Conservation (phyloP, 768 basidiomycete species). For the Amanita brunnescens region DNA sequence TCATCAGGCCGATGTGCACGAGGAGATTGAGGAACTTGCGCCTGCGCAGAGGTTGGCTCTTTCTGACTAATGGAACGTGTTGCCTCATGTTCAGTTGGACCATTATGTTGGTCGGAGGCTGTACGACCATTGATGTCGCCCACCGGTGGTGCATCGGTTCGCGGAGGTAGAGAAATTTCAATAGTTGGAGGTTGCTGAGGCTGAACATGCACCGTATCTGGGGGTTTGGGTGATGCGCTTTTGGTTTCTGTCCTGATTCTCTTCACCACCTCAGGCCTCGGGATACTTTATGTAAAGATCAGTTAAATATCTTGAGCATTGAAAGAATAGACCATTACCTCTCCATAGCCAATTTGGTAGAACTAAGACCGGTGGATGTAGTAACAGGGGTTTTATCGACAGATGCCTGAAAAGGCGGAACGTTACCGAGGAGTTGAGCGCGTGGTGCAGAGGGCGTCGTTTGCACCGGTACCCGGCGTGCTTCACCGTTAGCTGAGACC, state of each 20-base stretch:
- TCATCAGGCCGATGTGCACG: conserved; percentile 34
- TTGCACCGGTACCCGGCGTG: conserved; percentile 26
- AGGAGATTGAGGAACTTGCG: conserved; percentile 21
- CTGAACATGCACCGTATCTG: neutral
- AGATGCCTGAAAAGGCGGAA: conserved; percentile 16
- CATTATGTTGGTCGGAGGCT: neutral
- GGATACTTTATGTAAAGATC: conserved; percentile 38
- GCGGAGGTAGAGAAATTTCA: neutral
- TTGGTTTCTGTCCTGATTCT: conserved; percentile 38
- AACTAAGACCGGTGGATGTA: conserved; percentile 16
- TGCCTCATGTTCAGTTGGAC: neutral
- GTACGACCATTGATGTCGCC: neutral
- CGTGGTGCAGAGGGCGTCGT: conserved; percentile 51
- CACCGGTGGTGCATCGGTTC: neutral
- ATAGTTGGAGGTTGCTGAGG: neutral
- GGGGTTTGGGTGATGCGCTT: conserved; percentile 12
- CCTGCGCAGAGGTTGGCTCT: conserved; percentile 9
- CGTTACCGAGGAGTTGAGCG: conserved; percentile 34
- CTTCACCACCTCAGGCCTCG: conserved; percentile 74
- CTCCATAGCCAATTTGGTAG: conserved; percentile 58
- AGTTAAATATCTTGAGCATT: neutral
- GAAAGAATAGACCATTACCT: conserved; percentile 33
- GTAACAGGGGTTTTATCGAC: conserved; percentile 18
- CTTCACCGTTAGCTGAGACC: conserved; percentile 16
- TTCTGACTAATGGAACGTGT: neutral